A percentile compares a stretch with the other conserved stretches of the same genome.
Evolutionary conservation across 2,329 filamentous ascomycete genomes (phyloP).

Genomic region (Scytalidium sp.): DNA sequence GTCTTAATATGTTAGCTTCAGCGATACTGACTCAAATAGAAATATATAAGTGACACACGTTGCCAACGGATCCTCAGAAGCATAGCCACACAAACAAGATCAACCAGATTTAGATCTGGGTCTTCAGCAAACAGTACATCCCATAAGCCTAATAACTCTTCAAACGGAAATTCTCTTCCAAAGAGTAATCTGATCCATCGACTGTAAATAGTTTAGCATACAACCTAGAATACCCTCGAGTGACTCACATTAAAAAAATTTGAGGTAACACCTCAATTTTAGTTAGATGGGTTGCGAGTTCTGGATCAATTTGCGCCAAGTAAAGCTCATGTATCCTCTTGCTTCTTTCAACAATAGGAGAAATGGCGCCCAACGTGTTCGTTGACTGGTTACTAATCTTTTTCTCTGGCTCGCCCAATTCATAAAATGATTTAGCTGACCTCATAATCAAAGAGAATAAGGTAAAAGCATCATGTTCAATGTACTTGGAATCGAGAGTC

Average conservation of each 20-base stretch:
- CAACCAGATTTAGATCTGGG: slow-evolving; percentile 73
- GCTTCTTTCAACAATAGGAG: slow-evolving; percentile 81
- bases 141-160: slow-evolving; percentile 82
- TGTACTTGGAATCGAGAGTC: slow-evolving; percentile 67
- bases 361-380: slow-evolving; percentile 37
- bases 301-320: slow-evolving; percentile 75
- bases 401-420: slow-evolving; percentile 44
- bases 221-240: not conserved
- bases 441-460: slow-evolving; percentile 88
- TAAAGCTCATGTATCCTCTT: slow-evolving; percentile 82
- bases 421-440: slow-evolving; percentile 81
- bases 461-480: slow-evolving; percentile 89
- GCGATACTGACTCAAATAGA: not conserved
- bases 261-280: slow-evolving; percentile 90
- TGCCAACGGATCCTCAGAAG: slow-evolving; percentile 88
- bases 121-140: slow-evolving; percentile 89
- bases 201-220: slow-evolving; percentile 14
- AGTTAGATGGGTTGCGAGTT: slow-evolving; percentile 75
- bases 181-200: slow-evolving; percentile 94
- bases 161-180: slow-evolving; percentile 87
- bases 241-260: slow-evolving; percentile 82
- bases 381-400: slow-evolving; percentile 28
- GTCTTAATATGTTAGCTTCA: slow-evolving; percentile 17
- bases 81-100: slow-evolving; percentile 93
- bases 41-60: slow-evolving; percentile 47